Percentiles rank a stretch among this genome's conserved stretches.
These are phyloP conservation scores for Castanospermum australe DNA, from an alignment of 306 rosid species.

Conservation along the genomic window DNA sequence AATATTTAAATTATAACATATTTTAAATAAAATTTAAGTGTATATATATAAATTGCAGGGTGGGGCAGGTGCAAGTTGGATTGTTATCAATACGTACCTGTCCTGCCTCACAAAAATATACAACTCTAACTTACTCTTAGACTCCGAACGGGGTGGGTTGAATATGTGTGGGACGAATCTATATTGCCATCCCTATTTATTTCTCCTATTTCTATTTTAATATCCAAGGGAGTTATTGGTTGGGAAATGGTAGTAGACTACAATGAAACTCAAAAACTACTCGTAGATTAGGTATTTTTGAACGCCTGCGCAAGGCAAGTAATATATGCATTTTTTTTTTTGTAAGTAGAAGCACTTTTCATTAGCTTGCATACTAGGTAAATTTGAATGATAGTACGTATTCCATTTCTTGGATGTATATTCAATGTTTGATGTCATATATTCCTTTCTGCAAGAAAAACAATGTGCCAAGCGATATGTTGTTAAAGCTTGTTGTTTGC, in stretches of 20 bases:
- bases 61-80: too few species aligned
- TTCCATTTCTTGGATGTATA: constrained; percentile 12
- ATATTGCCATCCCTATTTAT: too few species aligned
- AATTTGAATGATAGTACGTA: not conserved
- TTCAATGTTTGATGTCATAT: constrained; percentile 26
- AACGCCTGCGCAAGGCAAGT: constrained; percentile 40
- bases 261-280: not conserved
- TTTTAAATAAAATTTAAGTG: too few species aligned
- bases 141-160: too few species aligned
- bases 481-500: constrained; percentile 18
- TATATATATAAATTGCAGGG: too few species aligned
- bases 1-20: too few species aligned
- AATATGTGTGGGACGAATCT: too few species aligned
- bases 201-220: not conserved
- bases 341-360: not conserved
- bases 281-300: constrained; percentile 24
- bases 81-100: too few species aligned
- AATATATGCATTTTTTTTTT: constrained; percentile 6
- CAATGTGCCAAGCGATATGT: constrained; percentile 19
- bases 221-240: constrained; percentile 1
- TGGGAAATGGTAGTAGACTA: not conserved
- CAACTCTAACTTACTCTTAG: too few species aligned
- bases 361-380: not conserved
- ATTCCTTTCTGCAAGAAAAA: constrained; percentile 40
- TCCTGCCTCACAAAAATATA: too few species aligned